A percentile compares a stretch with the other conserved stretches of the same genome.
phyloP scores from a whole-genome alignment of 257 asterid species.

The Solanum ossicruentum region DNA sequence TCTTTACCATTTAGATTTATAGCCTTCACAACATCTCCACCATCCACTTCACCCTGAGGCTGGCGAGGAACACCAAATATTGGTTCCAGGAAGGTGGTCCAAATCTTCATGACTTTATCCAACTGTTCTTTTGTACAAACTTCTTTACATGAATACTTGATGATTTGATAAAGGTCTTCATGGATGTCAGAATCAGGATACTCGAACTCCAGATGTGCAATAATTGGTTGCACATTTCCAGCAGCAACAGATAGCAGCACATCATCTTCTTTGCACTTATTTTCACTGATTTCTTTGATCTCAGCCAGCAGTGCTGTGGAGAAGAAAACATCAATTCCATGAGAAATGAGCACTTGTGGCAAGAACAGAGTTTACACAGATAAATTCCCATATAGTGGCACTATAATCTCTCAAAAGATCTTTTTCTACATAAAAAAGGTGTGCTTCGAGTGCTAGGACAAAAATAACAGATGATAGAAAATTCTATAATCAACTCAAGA shows the following conservation, averaged over 20 bases:
- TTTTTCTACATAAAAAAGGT: background rate
- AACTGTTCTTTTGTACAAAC: slow-evolving; percentile 67
- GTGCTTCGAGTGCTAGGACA: background rate
- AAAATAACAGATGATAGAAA: background rate
- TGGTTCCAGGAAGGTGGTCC: slow-evolving; percentile 74
- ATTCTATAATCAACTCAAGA: background rate
- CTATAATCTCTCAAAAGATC: background rate
- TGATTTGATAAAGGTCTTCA: slow-evolving; percentile 65
- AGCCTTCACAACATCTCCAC: slow-evolving; percentile 16
- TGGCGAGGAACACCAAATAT: slow-evolving; percentile 53
- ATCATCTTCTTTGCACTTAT: slow-evolving; percentile 48
- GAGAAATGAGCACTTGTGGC: background rate
- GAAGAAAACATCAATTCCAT: slow-evolving; percentile 5
- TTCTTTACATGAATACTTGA: slow-evolving; percentile 68
- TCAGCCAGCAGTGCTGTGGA: slow-evolving; percentile 62
- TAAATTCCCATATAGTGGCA: background rate
- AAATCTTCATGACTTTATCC: slow-evolving; percentile 63
- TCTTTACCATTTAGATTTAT: slow-evolving; percentile 13
- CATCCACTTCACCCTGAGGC: slow-evolving; percentile 24
- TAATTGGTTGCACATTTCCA: slow-evolving; percentile 45
- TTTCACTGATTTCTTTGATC: slow-evolving; percentile 58
- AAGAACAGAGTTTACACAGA: background rate
- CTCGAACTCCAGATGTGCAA: slow-evolving; percentile 55
- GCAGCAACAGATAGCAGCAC: slow-evolving; percentile 45
- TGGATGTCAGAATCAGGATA: slow-evolving; percentile 76